Conservation (phyloP, 139 green algal species). For the Coelastrella sp. region DNA sequence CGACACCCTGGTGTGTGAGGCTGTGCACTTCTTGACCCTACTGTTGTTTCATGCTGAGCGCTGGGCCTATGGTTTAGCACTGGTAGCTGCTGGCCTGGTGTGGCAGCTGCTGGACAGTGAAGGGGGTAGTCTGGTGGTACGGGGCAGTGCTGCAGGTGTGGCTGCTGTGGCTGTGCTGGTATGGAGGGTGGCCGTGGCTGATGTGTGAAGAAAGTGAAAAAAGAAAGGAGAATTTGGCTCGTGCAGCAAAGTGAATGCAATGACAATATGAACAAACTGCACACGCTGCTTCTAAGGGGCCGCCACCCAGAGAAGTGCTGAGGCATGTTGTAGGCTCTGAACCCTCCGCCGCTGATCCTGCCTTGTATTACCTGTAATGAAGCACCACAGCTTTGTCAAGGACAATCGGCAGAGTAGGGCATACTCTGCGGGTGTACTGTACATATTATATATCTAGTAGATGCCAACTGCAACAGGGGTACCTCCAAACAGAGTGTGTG, state of each 20-base stretch:
- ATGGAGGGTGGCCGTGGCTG: slow-evolving; percentile 1
- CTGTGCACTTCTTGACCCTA: slow-evolving; percentile 16
- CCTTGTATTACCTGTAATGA: too few relatives aligned
- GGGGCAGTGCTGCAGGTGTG: neutral
- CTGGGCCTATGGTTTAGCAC: slow-evolving; percentile 26
- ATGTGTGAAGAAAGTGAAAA: neutral
- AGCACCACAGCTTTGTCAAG: too few relatives aligned
- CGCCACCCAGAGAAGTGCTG: too few relatives aligned
- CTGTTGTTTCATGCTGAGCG: slow-evolving; percentile 31
- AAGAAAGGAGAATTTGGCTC: neutral
- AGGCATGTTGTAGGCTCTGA: too few relatives aligned
- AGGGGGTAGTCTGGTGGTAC: slow-evolving; percentile 7
- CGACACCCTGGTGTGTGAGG: slow-evolving; percentile 23
- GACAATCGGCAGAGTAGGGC: too few relatives aligned
- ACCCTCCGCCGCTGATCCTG: too few relatives aligned
- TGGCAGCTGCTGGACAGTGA: slow-evolving; percentile 21
- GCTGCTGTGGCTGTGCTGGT: neutral
- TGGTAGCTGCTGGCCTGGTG: neutral
- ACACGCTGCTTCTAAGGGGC: too few relatives aligned
- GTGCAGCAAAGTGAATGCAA: neutral
- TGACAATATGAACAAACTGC: too few relatives aligned
- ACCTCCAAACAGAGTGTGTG: too few relatives aligned
- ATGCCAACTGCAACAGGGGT: too few relatives aligned
- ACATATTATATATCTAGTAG: too few relatives aligned
- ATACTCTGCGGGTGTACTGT: too few relatives aligned